Base-by-base conservation (phyloP, 1,284 basidiomycete species). In the Melampsora allii-populina region DNA sequence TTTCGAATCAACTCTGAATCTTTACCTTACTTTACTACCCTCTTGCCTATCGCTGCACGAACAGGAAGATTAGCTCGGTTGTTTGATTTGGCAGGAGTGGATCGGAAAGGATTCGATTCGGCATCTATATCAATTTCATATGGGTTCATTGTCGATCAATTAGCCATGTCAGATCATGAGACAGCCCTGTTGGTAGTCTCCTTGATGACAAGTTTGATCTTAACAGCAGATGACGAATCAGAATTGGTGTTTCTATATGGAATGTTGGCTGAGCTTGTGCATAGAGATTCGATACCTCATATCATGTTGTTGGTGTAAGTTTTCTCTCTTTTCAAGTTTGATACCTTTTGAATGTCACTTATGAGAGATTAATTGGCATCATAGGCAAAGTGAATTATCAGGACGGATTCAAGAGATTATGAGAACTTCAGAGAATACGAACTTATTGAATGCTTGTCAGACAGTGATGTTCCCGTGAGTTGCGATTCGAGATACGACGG, bases 181-280 rank as follows among this genome's bases (percentile, higher is more conserved):
- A 87, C 85, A 3, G 91, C 91, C 0, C 83, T 94, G 17, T 84
- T 94, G 21, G 84, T 88, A 3, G 86, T 88, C 53, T 89, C 91
- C 0, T 89, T 94, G 79, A 84, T 89, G 45, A 87, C 87, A 1
- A 88, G 89, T 1, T 90, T 94, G 82, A 84, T 94, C 46, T 84
- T 84, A 53, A 88, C 87, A n/a, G 88, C 90, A 0, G 88, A 91
- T 80, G 88, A 89, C 3, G 90, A 92, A 79, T 84, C 85, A 1
- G 92, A 95, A 82, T 88, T 88, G 17, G 87, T 92, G 78, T 88
- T 94, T 67, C 81, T 94, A 61, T 93, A 90, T 80, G 85, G 85
- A 61, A 81, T 94, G 45, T 84, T 95, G 39, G 87, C 91, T 31
- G 89, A 92, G 60, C 86, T 92, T n/a, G 87, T 87, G 29, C 63